Evolutionary conservation across 2,329 filamentous ascomycete species (phyloP), one percentile per base, ranked within the genome.

Genomic region (Colletotrichum sp.): DNA sequence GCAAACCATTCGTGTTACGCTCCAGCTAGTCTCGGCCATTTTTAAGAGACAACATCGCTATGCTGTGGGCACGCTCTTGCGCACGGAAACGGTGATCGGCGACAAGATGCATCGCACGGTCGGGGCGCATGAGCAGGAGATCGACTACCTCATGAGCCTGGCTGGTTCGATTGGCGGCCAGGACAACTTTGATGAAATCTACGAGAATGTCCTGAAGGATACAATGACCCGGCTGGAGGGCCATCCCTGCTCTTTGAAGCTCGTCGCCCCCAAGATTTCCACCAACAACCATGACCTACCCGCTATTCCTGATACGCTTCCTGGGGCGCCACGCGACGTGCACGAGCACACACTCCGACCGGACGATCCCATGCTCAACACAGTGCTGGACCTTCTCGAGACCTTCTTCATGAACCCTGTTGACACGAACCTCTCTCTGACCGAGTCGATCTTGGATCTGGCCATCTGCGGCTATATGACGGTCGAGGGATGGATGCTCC

Each of bases 321-420:
- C 91, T 0, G 90, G 90, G 4, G 90, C 90, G 5, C 89, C 92
- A n/a, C 85, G 88, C 74, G 92, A 88, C 78, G 91, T 90, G 76
- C 87, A 85, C 59, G 88, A 84, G 38, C 92, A 93, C 78, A 91
- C 91, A 7, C 86, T 94, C 21, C 88, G 88, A 68, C 87, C 87
- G 2, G 90, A 91, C 69, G 92, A 92, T 76, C 91, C 89, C 57
- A 88, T 92, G 43, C 87, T 92, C 61, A 91, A 90, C 80, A 91
- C 94, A 11, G 86, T 94, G 3, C 84, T 94, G 12, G 92, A 93
- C 57, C 88, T 96, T 9, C 83, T 99, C 13, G 89, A 93, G 58
- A 92, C 89, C 0, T 99, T 98, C 79, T 95, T 98, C 78, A 89
- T 94, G 7, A 99, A 99, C 78, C 93, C 95, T 4, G 92, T 98